Conservation (phyloP, 108 stramenopile genomes). For the Nannochloropsis salina region DNA sequence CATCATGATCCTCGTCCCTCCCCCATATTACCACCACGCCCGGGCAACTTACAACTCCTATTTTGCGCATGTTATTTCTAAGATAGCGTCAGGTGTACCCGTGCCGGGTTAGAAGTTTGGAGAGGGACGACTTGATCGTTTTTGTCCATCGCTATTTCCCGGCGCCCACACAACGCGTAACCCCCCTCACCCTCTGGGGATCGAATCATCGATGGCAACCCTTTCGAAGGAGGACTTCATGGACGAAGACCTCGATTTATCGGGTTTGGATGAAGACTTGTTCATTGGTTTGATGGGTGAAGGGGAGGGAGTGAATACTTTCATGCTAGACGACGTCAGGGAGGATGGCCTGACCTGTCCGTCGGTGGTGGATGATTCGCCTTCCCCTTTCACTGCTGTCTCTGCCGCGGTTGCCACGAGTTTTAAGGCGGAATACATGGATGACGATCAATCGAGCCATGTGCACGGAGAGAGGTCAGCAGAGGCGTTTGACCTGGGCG, state of each 20-base stretch:
- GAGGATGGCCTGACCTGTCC: background rate
- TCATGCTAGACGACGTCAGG: background rate
- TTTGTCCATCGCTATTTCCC: no score
- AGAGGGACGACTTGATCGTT: no score
- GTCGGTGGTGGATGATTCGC: background rate
- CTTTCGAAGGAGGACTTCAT: background rate
- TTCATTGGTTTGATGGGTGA: constrained; percentile 1
- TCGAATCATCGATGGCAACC: background rate
- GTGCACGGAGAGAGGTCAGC: no score
- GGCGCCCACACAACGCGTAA: background rate
- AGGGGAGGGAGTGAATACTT: background rate
- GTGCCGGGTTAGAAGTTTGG: no score
- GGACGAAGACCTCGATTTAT: background rate
- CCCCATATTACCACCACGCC: no score
- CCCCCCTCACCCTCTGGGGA: background rate
- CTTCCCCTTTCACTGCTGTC: constrained; percentile 17
- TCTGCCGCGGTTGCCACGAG: background rate
- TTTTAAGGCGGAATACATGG: background rate
- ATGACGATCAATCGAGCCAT: no score
- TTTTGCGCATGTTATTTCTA: no score
- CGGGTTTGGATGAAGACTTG: background rate
- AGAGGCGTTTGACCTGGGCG: no score
- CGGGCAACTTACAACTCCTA: no score
- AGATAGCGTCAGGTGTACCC: no score
- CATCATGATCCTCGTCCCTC: no score